Conservation (phyloP, 1,139 yeast genomes). For the Protomyces pachydermus region DNA sequence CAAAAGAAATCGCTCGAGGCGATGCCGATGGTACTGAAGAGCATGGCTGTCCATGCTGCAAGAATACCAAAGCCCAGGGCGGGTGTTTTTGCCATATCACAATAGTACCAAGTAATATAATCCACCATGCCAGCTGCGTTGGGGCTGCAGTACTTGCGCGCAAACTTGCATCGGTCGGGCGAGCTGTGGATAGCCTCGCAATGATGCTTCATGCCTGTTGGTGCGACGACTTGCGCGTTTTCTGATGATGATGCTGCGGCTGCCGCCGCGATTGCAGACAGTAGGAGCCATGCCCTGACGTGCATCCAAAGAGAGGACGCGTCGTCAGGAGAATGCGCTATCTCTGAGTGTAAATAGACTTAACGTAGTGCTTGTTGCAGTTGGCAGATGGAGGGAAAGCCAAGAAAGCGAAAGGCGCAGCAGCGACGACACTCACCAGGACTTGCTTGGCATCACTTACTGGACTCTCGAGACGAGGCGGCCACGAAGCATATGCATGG, state of each 20-base stretch:
- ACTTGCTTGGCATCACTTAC: not conserved
- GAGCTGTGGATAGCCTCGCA: slow-evolving; percentile 32
- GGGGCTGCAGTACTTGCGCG: slow-evolving; percentile 36
- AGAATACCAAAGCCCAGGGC: slow-evolving; percentile 28
- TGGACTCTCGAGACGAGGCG: not conserved
- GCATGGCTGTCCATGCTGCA: slow-evolving; percentile 40
- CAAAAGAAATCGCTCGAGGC: slow-evolving; percentile 73
- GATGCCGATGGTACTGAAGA: slow-evolving; percentile 61
- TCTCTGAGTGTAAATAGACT: too few species aligned
- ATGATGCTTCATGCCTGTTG: slow-evolving; percentile 24
- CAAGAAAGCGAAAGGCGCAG: not conserved
- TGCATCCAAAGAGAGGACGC: not conserved
- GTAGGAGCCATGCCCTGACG: not conserved
- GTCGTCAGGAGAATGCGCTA: too few species aligned
- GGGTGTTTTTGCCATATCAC: slow-evolving; percentile 34
- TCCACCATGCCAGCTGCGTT: slow-evolving; percentile 38
- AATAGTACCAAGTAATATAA: slow-evolving; percentile 39
- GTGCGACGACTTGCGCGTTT: not conserved
- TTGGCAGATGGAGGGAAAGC: not conserved
- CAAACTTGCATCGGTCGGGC: slow-evolving; percentile 39
- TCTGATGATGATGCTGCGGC: not conserved
- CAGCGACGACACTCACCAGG: not conserved
- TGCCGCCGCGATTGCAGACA: not conserved
- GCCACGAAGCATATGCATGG: not conserved
- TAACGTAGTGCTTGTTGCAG: too few species aligned